Conservation (phyloP, 768 basidiomycete species). For the Podaxis sp. region DNA sequence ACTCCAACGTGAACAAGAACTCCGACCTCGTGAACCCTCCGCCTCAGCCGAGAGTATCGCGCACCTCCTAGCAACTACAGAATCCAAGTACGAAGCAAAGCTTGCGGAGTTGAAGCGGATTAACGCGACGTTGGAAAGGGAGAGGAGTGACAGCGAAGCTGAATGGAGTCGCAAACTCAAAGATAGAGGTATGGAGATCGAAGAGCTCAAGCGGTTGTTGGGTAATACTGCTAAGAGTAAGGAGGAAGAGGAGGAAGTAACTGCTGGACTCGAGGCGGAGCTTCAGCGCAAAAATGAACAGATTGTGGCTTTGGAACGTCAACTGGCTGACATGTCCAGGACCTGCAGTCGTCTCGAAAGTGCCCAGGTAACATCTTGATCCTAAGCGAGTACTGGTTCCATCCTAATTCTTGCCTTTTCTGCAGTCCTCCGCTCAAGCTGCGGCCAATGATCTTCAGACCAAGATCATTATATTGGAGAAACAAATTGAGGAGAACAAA, state of each 20-base stretch:
- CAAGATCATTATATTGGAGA: slow-evolving; percentile 54
- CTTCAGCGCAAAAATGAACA: slow-evolving; percentile 52
- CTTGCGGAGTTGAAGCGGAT: slow-evolving; percentile 69
- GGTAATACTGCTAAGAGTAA: slow-evolving; percentile 56
- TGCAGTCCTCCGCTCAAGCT: slow-evolving; percentile 30
- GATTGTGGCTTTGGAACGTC: slow-evolving; percentile 44
- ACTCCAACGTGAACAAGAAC: slow-evolving; percentile 56
- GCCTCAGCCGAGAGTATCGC: slow-evolving; percentile 67
- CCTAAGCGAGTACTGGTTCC: neutral
- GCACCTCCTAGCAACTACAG: slow-evolving; percentile 68
- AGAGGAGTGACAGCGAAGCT: slow-evolving; percentile 83
- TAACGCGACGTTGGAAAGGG: slow-evolving; percentile 67
- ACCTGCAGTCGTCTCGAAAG: slow-evolving; percentile 47
- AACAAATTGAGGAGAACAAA: slow-evolving; percentile 72
- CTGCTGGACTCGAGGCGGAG: slow-evolving; percentile 49
- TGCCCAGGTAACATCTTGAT: slow-evolving; percentile 51
- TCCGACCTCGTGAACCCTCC: slow-evolving; percentile 38
- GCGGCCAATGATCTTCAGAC: slow-evolving; percentile 45
- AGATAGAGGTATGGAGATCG: slow-evolving; percentile 75
- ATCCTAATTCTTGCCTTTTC: neutral
- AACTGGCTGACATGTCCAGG: slow-evolving; percentile 52
- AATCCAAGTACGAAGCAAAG: slow-evolving; percentile 74
- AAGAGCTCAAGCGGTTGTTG: slow-evolving; percentile 62
- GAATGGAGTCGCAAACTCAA: slow-evolving; percentile 85
- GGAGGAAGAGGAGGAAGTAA: slow-evolving; percentile 60